Evolutionary conservation across 345 rosid genomes (phyloP), one percentile per base, ranked within the genome.

Genomic region (Lepidium aucheri): DNA sequence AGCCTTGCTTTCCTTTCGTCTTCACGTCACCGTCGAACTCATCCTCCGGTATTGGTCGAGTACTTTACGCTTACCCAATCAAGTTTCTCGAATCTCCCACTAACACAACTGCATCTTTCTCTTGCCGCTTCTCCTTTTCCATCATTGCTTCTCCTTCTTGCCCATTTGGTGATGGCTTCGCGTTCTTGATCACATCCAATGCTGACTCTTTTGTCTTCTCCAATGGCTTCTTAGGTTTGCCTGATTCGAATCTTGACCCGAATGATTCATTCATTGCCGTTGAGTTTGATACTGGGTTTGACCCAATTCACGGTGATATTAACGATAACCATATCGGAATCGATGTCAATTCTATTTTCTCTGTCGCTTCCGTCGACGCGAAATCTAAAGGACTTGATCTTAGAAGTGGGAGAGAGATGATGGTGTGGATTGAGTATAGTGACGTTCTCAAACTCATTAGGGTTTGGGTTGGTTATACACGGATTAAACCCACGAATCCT

Each of bases 181-280:
- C 84, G 2, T 88, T 87, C 90, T 86, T 90, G 81, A 82, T 90
- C 74, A 81, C 95, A 17, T 84, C 97, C 13, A 77, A 72, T 35
- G 78, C 87, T 3, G 83, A 87, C 38, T 90, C 97, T 18, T 86
- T 86, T 62, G 72, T 73, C 70, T 80, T 76, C 65, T 80, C 80
- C 11, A 72, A 76, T 16, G 97, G 95, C 15, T 84, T 78, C 75
- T 76, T 84, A 74, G 95, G 90, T 1, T 85, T 90, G 42, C 90
- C 92, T 0, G 81, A 81, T 3, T 78, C 79, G 1, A 54, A 53
- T 35, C 69, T 74, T 7, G 73, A 73, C 55, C 74, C 77, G 3
- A 73, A 72, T 57, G 89, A 82, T 50, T 83, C 93, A 10, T 82
- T 78, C 78, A 3, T 88, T 1, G 92, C 97, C 4, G 87, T 90